Conservation (phyloP, 345 rosid species). For the Syzygium jambos region DNA sequence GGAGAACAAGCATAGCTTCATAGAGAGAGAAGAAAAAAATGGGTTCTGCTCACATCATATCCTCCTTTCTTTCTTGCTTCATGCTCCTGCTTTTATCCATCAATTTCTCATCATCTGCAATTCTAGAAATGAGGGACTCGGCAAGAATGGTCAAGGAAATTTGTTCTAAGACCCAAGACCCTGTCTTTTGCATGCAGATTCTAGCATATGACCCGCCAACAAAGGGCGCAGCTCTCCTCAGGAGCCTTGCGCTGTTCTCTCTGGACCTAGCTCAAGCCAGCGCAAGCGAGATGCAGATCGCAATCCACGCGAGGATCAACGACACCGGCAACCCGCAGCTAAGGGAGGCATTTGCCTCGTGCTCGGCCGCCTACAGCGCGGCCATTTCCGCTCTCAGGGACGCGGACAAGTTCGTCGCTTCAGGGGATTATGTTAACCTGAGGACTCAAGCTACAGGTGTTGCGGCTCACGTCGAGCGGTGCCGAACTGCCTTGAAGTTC, state of each 20-base stretch:
- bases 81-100: background rate
- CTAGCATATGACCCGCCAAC: background rate
- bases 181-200: background rate
- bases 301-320: background rate
- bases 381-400: background rate
- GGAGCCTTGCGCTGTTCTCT: background rate
- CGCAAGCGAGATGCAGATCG: background rate
- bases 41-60: background rate
- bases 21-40: background rate
- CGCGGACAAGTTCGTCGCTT: background rate
- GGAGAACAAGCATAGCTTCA: background rate
- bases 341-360: background rate
- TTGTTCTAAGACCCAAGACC: background rate
- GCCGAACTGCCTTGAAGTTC: background rate
- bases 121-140: background rate
- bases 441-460: background rate
- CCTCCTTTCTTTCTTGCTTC: background rate
- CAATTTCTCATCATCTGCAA: background rate
- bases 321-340: background rate
- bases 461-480: background rate
- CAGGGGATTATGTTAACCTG: background rate
- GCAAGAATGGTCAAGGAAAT: background rate
- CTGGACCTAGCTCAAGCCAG: background rate
- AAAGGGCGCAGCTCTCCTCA: background rate
- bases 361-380: accelerated